Evolutionary conservation across 306 rosid species (phyloP).

Genomic region (Carpinus fangiana): DNA sequence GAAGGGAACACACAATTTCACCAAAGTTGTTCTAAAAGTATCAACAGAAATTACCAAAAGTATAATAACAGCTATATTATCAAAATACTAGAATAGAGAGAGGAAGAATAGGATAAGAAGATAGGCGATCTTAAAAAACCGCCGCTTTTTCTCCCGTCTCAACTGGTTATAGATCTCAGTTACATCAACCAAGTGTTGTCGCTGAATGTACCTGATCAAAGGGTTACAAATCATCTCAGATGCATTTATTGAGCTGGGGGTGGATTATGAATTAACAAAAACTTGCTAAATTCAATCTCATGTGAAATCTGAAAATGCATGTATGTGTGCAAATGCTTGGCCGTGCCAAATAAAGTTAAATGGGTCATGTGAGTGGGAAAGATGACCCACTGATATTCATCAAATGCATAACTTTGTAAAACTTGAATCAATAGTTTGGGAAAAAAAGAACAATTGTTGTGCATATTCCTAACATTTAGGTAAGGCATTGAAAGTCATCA

Average conservation of each 20-base stretch:
- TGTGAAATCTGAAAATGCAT: not conserved
- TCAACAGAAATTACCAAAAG: not conserved
- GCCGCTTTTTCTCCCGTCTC: slow-evolving; percentile 68
- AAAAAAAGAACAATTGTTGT: not conserved
- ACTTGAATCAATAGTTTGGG: not conserved
- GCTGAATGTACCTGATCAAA: slow-evolving; percentile 55
- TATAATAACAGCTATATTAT: slow-evolving; percentile 9
- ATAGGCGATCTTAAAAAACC: slow-evolving; percentile 57
- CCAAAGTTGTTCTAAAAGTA: slow-evolving; percentile 19
- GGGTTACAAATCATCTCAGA: slow-evolving; percentile 26
- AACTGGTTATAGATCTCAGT: slow-evolving; percentile 85
- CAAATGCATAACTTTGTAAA: not conserved
- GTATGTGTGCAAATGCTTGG: not conserved
- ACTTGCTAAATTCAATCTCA: not conserved
- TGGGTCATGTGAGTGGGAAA: not conserved
- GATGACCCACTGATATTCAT: not conserved
- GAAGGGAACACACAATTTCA: slow-evolving; percentile 22
- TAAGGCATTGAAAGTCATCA: not conserved
- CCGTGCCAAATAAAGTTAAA: not conserved
- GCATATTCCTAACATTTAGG: too few relatives aligned
- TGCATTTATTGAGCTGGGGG: not conserved
- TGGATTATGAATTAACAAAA: not conserved
- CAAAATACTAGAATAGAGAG: slow-evolving; percentile 61
- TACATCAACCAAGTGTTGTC: slow-evolving; percentile 67
- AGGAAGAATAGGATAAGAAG: slow-evolving; percentile 44